A percentile compares a stretch with the other conserved stretches of the same genome.
Conservation (phyloP, 768 basidiomycete species). For the Nidula microcarpa region DNA sequence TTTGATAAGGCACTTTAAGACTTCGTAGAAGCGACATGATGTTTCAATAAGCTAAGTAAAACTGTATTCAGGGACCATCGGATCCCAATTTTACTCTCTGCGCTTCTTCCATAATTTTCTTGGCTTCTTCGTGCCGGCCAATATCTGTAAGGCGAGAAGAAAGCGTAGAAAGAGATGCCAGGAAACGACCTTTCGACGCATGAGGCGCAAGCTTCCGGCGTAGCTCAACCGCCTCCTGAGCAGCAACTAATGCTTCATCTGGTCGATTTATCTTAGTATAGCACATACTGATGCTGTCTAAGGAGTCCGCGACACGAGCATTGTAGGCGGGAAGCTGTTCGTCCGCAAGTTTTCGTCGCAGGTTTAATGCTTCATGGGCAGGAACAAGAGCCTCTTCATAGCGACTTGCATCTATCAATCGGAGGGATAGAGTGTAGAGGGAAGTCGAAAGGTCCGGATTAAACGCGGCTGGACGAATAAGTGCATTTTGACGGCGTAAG, state of each 20-base stretch:
- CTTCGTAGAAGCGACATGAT: too few relatives aligned
- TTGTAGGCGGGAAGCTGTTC: constrained; percentile 1
- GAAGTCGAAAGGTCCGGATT: neutral
- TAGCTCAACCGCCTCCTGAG: constrained; percentile 4
- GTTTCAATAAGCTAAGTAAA: too few relatives aligned
- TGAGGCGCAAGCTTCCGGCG: constrained; percentile 1
- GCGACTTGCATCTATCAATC: neutral
- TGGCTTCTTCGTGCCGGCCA: neutral
- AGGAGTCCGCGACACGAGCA: neutral
- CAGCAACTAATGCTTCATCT: constrained; percentile 5
- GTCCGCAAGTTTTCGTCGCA: neutral
- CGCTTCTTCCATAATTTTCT: neutral
- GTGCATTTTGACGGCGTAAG: neutral
- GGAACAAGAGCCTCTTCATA: neutral
- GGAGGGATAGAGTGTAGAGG: neutral
- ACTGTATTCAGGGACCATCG: too few relatives aligned
- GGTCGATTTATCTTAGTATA: constrained; percentile 2
- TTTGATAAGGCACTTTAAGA: too few relatives aligned
- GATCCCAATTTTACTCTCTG: neutral
- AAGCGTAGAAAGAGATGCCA: neutral
- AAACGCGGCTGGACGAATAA: neutral
- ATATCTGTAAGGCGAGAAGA: neutral
- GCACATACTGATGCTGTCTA: neutral
- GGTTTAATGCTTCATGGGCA: neutral
- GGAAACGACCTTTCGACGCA: neutral